Evolutionary conservation across 129 eudicot species (phyloP), one percentile per base, ranked within the genome.

Genomic region (Cynara cardunculus): DNA sequence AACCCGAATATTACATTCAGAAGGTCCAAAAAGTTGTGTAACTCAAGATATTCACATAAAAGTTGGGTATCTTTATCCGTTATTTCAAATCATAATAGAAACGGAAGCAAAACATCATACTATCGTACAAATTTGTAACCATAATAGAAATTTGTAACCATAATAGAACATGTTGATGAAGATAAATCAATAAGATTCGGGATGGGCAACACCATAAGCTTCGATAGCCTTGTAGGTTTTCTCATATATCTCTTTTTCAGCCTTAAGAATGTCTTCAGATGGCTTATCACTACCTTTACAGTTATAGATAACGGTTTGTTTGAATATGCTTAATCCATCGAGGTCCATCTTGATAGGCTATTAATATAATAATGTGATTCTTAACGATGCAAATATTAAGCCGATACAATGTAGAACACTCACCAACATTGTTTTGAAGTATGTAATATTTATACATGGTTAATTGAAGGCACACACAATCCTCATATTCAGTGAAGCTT

Each of bases 251-350:
- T 31, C 79, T 59, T 75, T 75, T 30, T 59, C 79, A 1, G 12
- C 2, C 1, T 61, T 75, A 76, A 76, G 80, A 76, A 30, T 30
- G n/a, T 76, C 71, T 16, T 76, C 80, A 4, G 80, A 76, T 76
- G 71, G 80, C 53, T 76, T 61, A 5, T 61, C 71, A 0, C 61
- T 69, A 1, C 80, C 80, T 75, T 56, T 75, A 71, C 56, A 75
- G 22, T 11, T 59, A 30, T 75, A 75, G 11, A 16, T 13, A 13
- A 75, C 71, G 3, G 80, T 75, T 59, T 59, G 80, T 19, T 75
- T 75, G 30, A 18, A 56, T 61, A 75, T 14, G 35, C 80, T 25
- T 67, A 74, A 74, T 37, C 73, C 69, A 1, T 53, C 26, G 14
- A n/a, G 81, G 81, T 35, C n/a, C n/a, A n/a, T n/a, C n/a, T n/a